Evolutionary conservation across 106 monocot species (phyloP).

Genomic region (Posidonia australis): DNA sequence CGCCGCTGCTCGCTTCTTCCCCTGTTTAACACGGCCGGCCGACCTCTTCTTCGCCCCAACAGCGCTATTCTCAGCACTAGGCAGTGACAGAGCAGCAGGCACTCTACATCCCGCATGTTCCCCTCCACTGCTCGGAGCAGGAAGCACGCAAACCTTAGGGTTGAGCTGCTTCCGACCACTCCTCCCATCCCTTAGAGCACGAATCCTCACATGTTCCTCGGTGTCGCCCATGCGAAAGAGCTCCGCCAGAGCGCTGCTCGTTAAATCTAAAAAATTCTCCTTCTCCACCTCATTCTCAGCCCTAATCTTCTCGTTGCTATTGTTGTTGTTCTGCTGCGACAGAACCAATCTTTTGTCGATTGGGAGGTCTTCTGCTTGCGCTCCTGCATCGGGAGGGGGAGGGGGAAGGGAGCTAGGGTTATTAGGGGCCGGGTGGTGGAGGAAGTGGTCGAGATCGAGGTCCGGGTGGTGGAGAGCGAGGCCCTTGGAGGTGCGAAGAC

Average conservation of each 20-base stretch:
- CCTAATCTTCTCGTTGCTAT: neutral
- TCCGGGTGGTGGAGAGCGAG: constrained; percentile 10
- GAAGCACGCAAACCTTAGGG: constrained; percentile 11
- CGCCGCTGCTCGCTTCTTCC: constrained; percentile 12
- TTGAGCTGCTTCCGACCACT: constrained; percentile 18
- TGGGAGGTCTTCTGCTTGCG: neutral
- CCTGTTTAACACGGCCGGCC: constrained; percentile 6
- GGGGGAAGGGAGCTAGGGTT: neutral
- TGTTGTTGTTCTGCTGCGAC: neutral
- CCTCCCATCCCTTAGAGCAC: neutral
- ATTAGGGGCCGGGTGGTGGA: constrained; percentile 1
- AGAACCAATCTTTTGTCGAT: neutral
- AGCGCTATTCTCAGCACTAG: constrained; percentile 4
- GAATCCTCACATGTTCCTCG: neutral
- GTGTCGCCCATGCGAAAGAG: constrained; percentile 17
- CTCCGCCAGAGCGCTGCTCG: constrained; percentile 15
- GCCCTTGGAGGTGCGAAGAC: constrained; percentile 21
- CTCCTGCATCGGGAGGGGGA: neutral
- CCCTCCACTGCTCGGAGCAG: neutral
- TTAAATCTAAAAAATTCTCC: neutral
- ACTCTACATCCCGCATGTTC: neutral
- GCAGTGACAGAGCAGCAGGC: neutral
- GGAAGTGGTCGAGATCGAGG: constrained; percentile 21
- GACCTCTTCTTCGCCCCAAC: constrained; percentile 15
- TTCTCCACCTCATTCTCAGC: neutral